A percentile compares a stretch with the other conserved stretches of the same genome.
Conservation (phyloP, 148 eudicot species). For the Camellia granthamiana region DNA sequence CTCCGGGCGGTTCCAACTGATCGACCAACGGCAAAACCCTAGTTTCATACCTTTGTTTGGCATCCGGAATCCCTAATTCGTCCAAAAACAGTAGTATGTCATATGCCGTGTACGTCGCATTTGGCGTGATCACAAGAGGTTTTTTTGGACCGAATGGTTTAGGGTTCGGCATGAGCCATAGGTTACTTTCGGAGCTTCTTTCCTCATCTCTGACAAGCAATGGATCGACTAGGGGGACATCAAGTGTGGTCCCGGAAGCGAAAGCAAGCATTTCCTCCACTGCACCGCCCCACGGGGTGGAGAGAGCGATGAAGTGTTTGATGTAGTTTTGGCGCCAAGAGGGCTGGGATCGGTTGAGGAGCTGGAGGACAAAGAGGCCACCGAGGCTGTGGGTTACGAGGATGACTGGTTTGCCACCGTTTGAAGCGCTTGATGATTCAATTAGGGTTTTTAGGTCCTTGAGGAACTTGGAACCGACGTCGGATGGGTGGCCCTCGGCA, state of each 20-base stretch:
- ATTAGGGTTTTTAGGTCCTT: slow-evolving; percentile 54
- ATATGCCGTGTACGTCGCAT: slow-evolving; percentile 38
- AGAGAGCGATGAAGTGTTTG: slow-evolving; percentile 67
- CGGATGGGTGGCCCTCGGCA: slow-evolving; percentile 45
- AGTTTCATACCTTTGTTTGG: slow-evolving; percentile 40
- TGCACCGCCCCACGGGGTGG: slow-evolving; percentile 90
- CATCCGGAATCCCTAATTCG: slow-evolving; percentile 52
- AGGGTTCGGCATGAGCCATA: slow-evolving; percentile 86
- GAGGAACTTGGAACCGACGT: slow-evolving; percentile 56
- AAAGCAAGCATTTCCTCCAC: slow-evolving; percentile 74
- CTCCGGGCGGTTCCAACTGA: slow-evolving; percentile 37
- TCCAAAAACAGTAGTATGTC: slow-evolving; percentile 48
- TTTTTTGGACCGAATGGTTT: slow-evolving; percentile 26
- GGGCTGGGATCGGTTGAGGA: slow-evolving; percentile 46
- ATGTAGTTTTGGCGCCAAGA: slow-evolving; percentile 62
- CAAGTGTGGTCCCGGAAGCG: slow-evolving; percentile 77
- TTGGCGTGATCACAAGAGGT: slow-evolving; percentile 54
- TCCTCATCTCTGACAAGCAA: slow-evolving; percentile 72
- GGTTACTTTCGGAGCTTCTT: slow-evolving; percentile 74
- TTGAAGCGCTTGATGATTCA: slow-evolving; percentile 51
- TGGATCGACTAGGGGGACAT: slow-evolving; percentile 79
- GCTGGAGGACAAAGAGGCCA: slow-evolving; percentile 60
- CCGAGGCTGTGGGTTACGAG: slow-evolving; percentile 82
- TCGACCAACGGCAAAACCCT: slow-evolving; percentile 59
- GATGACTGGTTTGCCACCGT: slow-evolving; percentile 57